Evolutionary conservation across 768 basidiomycete genomes (phyloP), one percentile per base, ranked within the genome.

Genomic region (Antrodiella citrinella): DNA sequence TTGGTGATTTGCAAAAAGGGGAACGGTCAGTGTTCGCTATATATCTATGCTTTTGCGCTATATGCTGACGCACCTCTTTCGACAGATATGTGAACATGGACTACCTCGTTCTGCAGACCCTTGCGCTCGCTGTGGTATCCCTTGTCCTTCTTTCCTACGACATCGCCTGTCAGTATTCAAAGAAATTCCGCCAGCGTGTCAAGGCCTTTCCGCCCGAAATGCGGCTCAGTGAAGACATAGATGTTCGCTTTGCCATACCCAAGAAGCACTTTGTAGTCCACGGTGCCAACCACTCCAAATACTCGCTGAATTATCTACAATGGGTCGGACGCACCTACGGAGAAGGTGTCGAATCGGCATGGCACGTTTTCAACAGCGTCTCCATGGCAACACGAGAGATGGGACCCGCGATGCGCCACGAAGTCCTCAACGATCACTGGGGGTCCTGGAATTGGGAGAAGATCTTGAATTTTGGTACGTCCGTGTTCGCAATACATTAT

Each of bases 251-350:
- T 20, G 47, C 47, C 3, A 51, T 71, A 21, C 67, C 65, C 1
- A 70, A 70, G 49, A 57, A 67, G 2, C 69, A 71, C 50, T 49
- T 65, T 21, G 51, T 49, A 3, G 62, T 58, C n/a, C 69, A 71
- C 41, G 51, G 62, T 12, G 19, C 23, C 1, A 48, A 61, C 38
- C 66, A 66, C 19, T 51, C 59, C 3, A 26, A 30, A 0, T 69
- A 44, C 49, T 69, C 63, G 0, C 54, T 69, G 35, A 69, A 68
- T 44, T 60, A 54, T 30, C 41, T 57, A 4, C 43, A 23, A 0
- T 19, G 43, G 3, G 48, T 51, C 10, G 62, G 55, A 10, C 49
- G 57, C 0, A 60, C 55, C 1, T 58, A 63, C 42, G 60, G 65
- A 3, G 65, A 65, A 41, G 52, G 47, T 10, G 51, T 62, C 13